Evolutionary conservation across 31 red algal species (phyloP), one percentile per base, ranked within the genome.

Genomic region (Pterothamnion heteromorphum): DNA sequence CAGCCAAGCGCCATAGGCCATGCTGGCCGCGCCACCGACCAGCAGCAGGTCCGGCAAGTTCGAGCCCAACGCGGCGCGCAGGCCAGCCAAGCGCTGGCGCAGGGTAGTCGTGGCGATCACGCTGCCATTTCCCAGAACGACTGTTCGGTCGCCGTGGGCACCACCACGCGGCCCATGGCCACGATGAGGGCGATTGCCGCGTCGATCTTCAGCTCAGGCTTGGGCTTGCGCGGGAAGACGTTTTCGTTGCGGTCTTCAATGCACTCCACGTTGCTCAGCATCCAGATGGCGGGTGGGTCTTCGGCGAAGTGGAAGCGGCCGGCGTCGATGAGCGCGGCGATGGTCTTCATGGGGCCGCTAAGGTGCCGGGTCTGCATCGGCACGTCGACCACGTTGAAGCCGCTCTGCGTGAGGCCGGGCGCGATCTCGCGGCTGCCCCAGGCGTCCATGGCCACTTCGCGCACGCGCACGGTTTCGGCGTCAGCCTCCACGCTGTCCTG

Each of bases 161-260:
- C 26, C 2, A 3, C 3, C 28, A 78, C 28, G 28, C 72, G 72
- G 31, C 72, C 3, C 28, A 78, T 78, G 72, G 28, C 72, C 72
- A 78, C 31, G 72, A 78, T 78, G 2, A 33, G 26, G 2, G 72
- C 72, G 2, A 78, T 4, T 1, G 72, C 72, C 72, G 72, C 72
- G 72, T 78, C 72, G 72, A 78, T 78, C 72, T 78, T 78, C 72
- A 78, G 26, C 72, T 78, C 72, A 3, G 72, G 72, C 72, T 78
- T 78, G 28, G 26, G 28, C 72, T 78, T 78, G 72, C 31, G 26
- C 72, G 72, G 72, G 72, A 78, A 78, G 72, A 32, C 26, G 72
- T 78, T 78, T 3, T 33, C 31, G 72, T 78, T 78, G 28, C 72
- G 72, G 72, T 78, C 72, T 28, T 32, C 31, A 1, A 32, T 3